Evolutionary conservation across 2,329 filamentous ascomycete species (phyloP), one percentile per base, ranked within the genome.

Genomic region (Penicillium sp.): DNA sequence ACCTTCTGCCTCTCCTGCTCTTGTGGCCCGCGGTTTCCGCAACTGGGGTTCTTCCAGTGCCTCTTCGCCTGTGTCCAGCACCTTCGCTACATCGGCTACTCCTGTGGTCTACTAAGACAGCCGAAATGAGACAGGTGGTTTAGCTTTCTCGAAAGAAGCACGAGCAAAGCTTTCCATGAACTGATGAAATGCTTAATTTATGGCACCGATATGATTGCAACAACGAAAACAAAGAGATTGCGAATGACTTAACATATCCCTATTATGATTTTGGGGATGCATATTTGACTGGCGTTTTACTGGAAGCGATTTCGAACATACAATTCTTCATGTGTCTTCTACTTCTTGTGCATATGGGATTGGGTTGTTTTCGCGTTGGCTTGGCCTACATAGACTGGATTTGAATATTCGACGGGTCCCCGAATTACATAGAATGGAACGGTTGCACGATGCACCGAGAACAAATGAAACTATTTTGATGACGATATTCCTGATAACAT

Each of bases 381-480:
- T 51, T 55, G 38, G 25, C 40, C 42, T 43, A 49, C 43, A 53
- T 59, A 64, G 61, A 63, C 45, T 64, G 61, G 35, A 51, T 43
- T 53, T 56, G 50, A 55, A 55, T 47, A 53, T 49, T 55, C 35
- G n/a, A 40, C 30, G 31, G 53, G 19, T 5, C 26, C 14, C 55
- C 11, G 12, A 42, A 44, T 56, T 55, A 53, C 41, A 53, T 59
- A 60, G 53, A 61, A 50, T 59, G 58, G 53, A 61, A 50, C 41
- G 42, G 41, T 38, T 41, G 30, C 36, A 57, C 33, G 26, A 46
- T 35, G 38, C 42, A 55, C 30, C 25, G 17, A 44, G 22, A 58
- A 59, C 33, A n/a, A 54, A 40, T 30, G 40, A 53, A 46, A 36
- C 43, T 14, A 36, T 45, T 10, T 33, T 46, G 22, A 44, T 44